Evolutionary conservation across 2,329 filamentous ascomycete species (phyloP), one percentile per base, ranked within the genome.

Genomic region (Zarea fungicola): DNA sequence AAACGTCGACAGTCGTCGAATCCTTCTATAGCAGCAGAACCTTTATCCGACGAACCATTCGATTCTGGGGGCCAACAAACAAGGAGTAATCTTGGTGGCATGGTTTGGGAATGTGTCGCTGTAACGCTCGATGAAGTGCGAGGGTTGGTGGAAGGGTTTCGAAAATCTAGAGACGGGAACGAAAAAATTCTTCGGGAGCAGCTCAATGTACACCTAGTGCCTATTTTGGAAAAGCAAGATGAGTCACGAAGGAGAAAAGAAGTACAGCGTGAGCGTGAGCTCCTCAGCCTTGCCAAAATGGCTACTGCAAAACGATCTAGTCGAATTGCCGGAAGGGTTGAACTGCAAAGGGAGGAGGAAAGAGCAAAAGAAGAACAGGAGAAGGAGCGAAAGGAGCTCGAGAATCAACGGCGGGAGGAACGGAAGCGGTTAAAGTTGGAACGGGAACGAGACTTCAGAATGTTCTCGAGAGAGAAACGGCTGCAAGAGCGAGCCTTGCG

Each of bases 271-370:
- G 81, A 95, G 62, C 88, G 84, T 54, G 92, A 97, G 60, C 68
- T 95, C 19, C 73, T 89, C 45, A 89, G 83, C 56, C 67, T 95
- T 55, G 85, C 92, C 58, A 92, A 93, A 63, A 78, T 97, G 69
- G 89, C 89, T n/a, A 88, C 85, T 49, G 92, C 93, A 4, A 99
- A 99, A 70, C 78, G 93, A 54, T 99, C 93, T 1, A 95, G 89
- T 60, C 83, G 93, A 54, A 81, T 99, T 56, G 91, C 92, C 16
- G 79, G 80, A 55, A 95, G 89, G 62, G 73, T 83, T 28, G 90
- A 96, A 62, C 85, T 82, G 55, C 87, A 90, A 60, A 84, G 81
- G 57, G 75, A 85, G 52, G 83, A 92, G 40, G 83, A 89, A 52
- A 79, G 86, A 56, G 77, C 76, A 16, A 81, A 76, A 9, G 85